phyloP scores from a whole-genome alignment of 352 stramenopile genomes.

The Phytophthora tubulina region DNA sequence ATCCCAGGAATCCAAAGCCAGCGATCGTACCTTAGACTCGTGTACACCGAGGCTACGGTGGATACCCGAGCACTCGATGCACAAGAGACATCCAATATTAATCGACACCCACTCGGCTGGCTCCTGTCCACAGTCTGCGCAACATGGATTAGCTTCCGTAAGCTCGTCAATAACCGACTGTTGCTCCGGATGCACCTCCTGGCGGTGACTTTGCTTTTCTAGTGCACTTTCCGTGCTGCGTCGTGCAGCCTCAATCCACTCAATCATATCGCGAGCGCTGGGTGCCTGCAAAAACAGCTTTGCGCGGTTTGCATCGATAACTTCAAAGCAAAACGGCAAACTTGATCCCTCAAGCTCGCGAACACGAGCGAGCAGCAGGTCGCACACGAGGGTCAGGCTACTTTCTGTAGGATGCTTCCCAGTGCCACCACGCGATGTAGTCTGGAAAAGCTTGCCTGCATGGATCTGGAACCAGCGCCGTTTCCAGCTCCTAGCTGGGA shows the following conservation, averaged over 20 bases:
- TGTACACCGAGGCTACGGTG: constrained; percentile 97
- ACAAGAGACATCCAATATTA: constrained; percentile 97
- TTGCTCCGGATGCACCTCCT: constrained; percentile 85
- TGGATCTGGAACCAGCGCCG: constrained; percentile 91
- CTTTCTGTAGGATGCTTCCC: constrained; percentile 68
- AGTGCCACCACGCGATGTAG: constrained; percentile 42
- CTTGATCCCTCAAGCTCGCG: constrained; percentile 60
- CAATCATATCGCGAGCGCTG: constrained; percentile 75
- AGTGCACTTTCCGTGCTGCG: constrained; percentile 86
- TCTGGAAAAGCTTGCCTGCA: constrained; percentile 86
- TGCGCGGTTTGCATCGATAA: constrained; percentile 84
- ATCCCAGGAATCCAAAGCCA: constrained; percentile 92
- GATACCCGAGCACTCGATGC: constrained; percentile 97
- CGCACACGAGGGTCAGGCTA: constrained; percentile 80
- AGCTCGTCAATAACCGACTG: constrained; percentile 75
- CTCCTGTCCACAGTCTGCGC: constrained; percentile 77
- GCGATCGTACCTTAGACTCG: constrained; percentile 96
- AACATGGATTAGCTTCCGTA: constrained; percentile 61
- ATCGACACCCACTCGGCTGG: constrained; percentile 96
- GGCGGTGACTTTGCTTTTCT: constrained; percentile 85
- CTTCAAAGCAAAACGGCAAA: constrained; percentile 83
- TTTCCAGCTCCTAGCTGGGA: constrained; percentile 87
- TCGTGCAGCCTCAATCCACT: constrained; percentile 86
- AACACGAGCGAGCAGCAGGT: constrained; percentile 85
- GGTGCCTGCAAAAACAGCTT: constrained; percentile 83